Conservation (phyloP, 768 basidiomycete genomes). For the Russula earlei region DNA sequence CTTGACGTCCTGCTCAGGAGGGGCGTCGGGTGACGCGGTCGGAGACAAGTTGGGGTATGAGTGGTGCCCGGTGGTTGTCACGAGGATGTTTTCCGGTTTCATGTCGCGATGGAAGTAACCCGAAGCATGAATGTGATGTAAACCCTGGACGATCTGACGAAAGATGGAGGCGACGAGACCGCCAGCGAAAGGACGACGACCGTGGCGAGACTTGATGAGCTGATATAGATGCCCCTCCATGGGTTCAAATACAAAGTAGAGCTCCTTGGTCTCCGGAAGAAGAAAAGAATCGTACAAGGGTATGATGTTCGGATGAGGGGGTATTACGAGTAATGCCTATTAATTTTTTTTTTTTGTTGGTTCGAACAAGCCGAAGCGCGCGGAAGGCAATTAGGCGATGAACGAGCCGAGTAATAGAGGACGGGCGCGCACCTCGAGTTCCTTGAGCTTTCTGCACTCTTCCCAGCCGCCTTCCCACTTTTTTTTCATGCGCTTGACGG, state of each 20-base stretch:
- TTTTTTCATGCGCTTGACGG: slow-evolving; percentile 97
- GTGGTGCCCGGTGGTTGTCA: slow-evolving; percentile 92
- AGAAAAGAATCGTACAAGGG: slow-evolving; percentile 99
- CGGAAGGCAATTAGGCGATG: slow-evolving; percentile 15
- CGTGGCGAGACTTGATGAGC: slow-evolving; percentile 94
- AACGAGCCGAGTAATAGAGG: slow-evolving; percentile 11
- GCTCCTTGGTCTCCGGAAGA: slow-evolving; percentile 88
- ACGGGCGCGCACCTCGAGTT: slow-evolving; percentile 70
- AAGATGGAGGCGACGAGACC: slow-evolving; percentile 95
- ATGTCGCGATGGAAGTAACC: slow-evolving; percentile 99
- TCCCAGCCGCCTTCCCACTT: slow-evolving; percentile 98
- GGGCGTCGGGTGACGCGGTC: slow-evolving; percentile 47
- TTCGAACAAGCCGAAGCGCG: background rate
- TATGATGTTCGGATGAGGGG: slow-evolving; percentile 94
- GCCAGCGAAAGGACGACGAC: slow-evolving; percentile 89
- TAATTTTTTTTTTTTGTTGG: too few species aligned
- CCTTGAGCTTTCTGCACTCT: slow-evolving; percentile 90
- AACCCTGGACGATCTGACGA: slow-evolving; percentile 80
- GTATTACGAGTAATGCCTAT: slow-evolving; percentile 89
- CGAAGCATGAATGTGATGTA: slow-evolving; percentile 83
- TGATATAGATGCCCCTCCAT: slow-evolving; percentile 99
- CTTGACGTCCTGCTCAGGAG: slow-evolving; percentile 86
- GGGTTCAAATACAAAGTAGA: slow-evolving; percentile 99
- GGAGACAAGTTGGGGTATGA: slow-evolving; percentile 84
- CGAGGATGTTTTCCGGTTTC: slow-evolving; percentile 98